These are phyloP conservation scores for Kalanchoe fedtschenkoi DNA, from an alignment of 164 flowering plant genomes.

Conservation along the genomic window DNA sequence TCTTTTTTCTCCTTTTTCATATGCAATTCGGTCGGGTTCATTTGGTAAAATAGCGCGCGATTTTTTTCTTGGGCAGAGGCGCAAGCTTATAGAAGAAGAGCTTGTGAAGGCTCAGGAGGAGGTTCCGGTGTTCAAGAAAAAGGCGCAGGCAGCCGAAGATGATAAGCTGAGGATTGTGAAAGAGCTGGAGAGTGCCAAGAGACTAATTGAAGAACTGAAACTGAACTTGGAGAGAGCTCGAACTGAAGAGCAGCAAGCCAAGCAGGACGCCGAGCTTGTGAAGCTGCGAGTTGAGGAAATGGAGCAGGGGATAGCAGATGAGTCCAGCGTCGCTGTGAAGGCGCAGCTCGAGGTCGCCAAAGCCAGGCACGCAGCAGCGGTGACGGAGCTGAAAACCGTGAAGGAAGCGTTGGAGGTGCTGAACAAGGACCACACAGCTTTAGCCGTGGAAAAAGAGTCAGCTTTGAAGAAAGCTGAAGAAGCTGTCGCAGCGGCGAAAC, in stretches of 20 bases:
- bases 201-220: constrained; percentile 69
- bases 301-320: constrained; percentile 79
- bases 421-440: not conserved
- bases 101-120: constrained; percentile 67
- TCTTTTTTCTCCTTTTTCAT: not conserved
- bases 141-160: constrained; percentile 35
- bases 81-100: constrained; percentile 53
- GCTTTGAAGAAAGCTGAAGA: constrained; percentile 8
- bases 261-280: constrained; percentile 75
- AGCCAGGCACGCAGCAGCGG: constrained; percentile 4
- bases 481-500: not conserved
- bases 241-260: constrained; percentile 78
- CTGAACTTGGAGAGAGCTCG: constrained; percentile 75
- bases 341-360: constrained; percentile 5
- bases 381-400: constrained; percentile 2
- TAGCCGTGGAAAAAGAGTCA: constrained; percentile 2
- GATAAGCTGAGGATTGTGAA: constrained; percentile 14
- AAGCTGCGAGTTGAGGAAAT: constrained; percentile 66
- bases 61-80: constrained; percentile 39
- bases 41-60: not conserved
- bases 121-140: constrained; percentile 49
- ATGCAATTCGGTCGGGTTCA: not conserved
- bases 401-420: constrained; percentile 4
- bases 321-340: constrained; percentile 75
- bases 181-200: constrained; percentile 66